phyloP scores from a whole-genome alignment of 176 grass and related monocot genomes.

The Calamus simplicifolius region DNA sequence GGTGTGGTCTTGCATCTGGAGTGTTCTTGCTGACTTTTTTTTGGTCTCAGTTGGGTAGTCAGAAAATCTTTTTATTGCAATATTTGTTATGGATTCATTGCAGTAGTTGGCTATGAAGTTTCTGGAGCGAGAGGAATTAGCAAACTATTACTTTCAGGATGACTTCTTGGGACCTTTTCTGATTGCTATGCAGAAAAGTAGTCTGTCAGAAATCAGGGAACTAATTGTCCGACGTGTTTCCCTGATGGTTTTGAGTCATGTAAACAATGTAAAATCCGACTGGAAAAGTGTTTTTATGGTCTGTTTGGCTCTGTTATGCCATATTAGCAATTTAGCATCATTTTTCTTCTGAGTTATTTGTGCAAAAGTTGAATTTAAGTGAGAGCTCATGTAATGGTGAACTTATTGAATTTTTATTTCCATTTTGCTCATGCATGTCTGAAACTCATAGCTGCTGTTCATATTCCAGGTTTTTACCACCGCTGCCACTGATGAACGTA shows the following conservation, averaged over 20 bases:
- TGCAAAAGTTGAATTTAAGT: no score
- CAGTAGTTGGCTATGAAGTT: constrained; percentile 94
- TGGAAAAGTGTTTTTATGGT: constrained; percentile 97
- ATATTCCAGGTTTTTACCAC: constrained; percentile 64
- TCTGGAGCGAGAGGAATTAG: constrained; percentile 88
- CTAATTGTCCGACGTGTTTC: constrained; percentile 92
- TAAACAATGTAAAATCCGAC: constrained; percentile 92
- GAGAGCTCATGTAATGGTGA: no score
- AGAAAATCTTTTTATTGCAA: constrained; percentile 87
- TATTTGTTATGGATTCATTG: constrained; percentile 95
- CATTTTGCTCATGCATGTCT: no score
- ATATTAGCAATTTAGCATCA: no score
- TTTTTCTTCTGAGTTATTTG: no score
- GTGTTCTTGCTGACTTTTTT: constrained; percentile 79
- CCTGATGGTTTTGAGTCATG: constrained; percentile 89
- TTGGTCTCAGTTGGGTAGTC: constrained; percentile 68
- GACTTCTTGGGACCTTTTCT: constrained; percentile 89
- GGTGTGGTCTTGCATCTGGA: constrained; percentile 97
- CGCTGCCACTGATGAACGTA: constrained; percentile 67
- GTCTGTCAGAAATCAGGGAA: constrained; percentile 67
- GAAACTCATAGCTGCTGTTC: background rate
- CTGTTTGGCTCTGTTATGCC: constrained; percentile 3
- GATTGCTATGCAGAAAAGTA: constrained; percentile 79
- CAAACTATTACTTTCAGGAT: constrained; percentile 93
- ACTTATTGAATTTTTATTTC: no score